Evolutionary conservation across 1,284 basidiomycete genomes (phyloP).

Genomic region (Moesziomyces globuligerus): DNA sequence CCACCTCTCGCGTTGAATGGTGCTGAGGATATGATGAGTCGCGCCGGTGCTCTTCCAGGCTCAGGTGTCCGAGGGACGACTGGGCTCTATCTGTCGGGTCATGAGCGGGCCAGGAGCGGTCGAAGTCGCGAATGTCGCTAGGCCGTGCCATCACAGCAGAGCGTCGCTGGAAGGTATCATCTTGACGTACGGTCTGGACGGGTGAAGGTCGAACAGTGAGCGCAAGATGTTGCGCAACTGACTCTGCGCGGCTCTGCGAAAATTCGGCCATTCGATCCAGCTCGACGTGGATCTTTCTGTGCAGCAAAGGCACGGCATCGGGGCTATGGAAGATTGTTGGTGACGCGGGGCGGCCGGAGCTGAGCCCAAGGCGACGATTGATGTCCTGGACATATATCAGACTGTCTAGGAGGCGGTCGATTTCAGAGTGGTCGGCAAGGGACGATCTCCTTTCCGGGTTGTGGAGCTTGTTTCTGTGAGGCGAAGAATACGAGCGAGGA

Average conservation of each 20-base stretch:
- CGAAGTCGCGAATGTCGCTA: neutral
- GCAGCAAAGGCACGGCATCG: slow-evolving; percentile 13
- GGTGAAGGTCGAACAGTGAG: slow-evolving; percentile 4
- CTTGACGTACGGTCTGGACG: neutral
- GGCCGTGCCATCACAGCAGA: neutral
- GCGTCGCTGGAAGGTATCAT: neutral
- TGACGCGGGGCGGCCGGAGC: slow-evolving; percentile 12
- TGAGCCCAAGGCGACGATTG: slow-evolving; percentile 37
- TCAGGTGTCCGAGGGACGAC: slow-evolving; percentile 15
- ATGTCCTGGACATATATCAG: slow-evolving; percentile 40
- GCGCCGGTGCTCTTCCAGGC: slow-evolving; percentile 15
- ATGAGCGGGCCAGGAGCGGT: slow-evolving; percentile 1
- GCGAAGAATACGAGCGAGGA: slow-evolving; percentile 29
- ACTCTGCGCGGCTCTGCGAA: slow-evolving; percentile 31
- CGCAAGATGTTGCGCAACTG: slow-evolving; percentile 22
- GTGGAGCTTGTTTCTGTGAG: slow-evolving; percentile 14
- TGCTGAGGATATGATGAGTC: neutral
- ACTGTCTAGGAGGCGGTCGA: slow-evolving; percentile 30
- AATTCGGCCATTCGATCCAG: slow-evolving; percentile 33
- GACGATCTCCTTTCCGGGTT: slow-evolving; percentile 13
- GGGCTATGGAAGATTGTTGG: slow-evolving; percentile 23
- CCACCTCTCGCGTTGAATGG: neutral
- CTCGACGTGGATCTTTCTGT: slow-evolving; percentile 23
- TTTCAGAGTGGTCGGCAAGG: slow-evolving; percentile 20
- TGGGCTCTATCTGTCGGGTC: slow-evolving; percentile 5